phyloP scores from a whole-genome alignment of 2,329 filamentous ascomycete genomes.

The Exophiala oligosperma region DNA sequence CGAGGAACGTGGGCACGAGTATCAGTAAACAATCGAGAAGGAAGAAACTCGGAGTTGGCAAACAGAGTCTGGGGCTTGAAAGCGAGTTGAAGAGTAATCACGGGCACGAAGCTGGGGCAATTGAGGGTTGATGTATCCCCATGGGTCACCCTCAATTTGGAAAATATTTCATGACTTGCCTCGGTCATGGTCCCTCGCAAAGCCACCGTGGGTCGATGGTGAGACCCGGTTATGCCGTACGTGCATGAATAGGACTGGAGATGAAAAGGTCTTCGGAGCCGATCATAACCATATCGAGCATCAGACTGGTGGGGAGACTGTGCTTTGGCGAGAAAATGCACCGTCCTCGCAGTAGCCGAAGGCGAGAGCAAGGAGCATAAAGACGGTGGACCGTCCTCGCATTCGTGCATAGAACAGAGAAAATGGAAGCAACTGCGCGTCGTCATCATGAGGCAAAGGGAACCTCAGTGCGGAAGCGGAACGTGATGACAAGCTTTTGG shows the following conservation, averaged over 20 bases:
- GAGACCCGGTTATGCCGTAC: neutral
- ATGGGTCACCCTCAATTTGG: neutral
- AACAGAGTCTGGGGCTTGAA: neutral
- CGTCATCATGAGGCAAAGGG: neutral
- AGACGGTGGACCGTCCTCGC: neutral
- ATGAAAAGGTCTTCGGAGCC: neutral
- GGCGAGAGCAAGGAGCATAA: neutral
- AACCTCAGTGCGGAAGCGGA: neutral
- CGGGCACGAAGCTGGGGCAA: neutral
- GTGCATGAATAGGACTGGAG: neutral
- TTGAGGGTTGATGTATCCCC: conserved; percentile 2
- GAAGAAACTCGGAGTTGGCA: neutral
- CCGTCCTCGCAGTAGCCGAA: neutral
- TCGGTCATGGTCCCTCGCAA: neutral
- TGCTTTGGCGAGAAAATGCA: neutral
- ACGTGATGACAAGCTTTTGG: conserved; percentile 1
- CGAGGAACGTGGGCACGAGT: neutral
- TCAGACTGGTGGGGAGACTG: neutral
- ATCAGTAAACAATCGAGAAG: conserved; percentile 1
- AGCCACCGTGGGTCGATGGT: neutral
- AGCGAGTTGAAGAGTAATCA: neutral
- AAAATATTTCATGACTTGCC: neutral
- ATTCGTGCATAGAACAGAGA: neutral
- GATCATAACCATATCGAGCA: neutral
- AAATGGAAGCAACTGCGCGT: neutral